Percentiles rank a stretch among this genome's conserved stretches.
Conservation (phyloP, 192 early-diverging fungal genomes). For the Spizellomyces sp. region DNA sequence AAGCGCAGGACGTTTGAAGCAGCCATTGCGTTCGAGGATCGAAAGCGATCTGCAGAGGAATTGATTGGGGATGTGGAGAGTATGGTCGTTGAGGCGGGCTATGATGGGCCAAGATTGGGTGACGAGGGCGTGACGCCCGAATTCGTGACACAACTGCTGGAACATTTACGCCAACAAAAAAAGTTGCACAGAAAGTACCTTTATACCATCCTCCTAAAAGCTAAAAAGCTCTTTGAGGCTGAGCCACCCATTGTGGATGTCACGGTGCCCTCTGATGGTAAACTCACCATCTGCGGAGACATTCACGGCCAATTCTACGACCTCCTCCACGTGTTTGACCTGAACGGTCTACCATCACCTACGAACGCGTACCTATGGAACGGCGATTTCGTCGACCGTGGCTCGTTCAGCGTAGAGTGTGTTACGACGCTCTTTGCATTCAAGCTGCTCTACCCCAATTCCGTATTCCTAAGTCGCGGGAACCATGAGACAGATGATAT, state of each 20-base stretch:
- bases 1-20: constrained; percentile 87
- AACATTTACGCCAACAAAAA: constrained; percentile 84
- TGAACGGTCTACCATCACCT: constrained; percentile 86
- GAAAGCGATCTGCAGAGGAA: constrained; percentile 52
- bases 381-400: constrained; percentile 99
- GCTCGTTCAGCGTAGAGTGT: constrained; percentile 96
- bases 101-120: constrained; percentile 82
- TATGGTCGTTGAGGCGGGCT: constrained; percentile 64
- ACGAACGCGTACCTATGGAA: constrained; percentile 80
- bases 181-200: constrained; percentile 89
- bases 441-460: constrained; percentile 86
- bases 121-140: constrained; percentile 72
- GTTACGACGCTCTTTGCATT: constrained; percentile 88
- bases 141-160: constrained; percentile 79
- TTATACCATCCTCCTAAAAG: constrained; percentile 80
- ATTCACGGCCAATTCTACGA: constrained; percentile 99
- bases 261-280: constrained; percentile 67
- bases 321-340: constrained; percentile 91
- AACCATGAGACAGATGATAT: constrained; percentile 99
- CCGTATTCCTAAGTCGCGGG: constrained; percentile 86
- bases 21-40: constrained; percentile 78
- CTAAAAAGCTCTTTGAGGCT: constrained; percentile 72
- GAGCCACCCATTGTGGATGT: constrained; percentile 86
- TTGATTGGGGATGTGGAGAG: constrained; percentile 64
- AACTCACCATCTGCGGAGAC: constrained; percentile 95